phyloP scores from a whole-genome alignment of 371 early-diverging fungal genomes.

The Mucor plumbeus region DNA sequence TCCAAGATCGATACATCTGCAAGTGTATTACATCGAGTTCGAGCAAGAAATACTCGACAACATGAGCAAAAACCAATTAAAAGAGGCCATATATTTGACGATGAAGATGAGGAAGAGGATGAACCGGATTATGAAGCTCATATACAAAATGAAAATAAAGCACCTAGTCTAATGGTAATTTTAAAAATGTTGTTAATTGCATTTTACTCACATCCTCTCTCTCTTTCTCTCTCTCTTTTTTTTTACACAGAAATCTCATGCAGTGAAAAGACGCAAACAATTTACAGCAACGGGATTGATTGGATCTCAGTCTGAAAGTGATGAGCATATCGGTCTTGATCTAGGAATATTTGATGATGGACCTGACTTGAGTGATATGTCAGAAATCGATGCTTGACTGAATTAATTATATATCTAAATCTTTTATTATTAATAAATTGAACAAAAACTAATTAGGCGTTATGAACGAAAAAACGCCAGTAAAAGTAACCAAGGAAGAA shows the following conservation, averaged over 20 bases:
- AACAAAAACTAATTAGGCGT: not conserved
- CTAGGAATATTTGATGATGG: conserved; percentile 56
- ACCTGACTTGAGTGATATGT: conserved; percentile 56
- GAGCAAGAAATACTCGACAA: conserved; percentile 37
- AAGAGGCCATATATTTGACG: conserved; percentile 24
- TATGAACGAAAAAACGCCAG: conserved; percentile 40
- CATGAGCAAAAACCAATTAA: conserved; percentile 23
- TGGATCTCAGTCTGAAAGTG: conserved; percentile 27
- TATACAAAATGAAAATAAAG: not conserved
- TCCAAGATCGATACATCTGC: conserved; percentile 19
- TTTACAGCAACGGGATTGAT: not conserved
- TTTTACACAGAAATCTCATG: not conserved
- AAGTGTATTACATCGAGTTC: conserved; percentile 40
- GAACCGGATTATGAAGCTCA: conserved; percentile 7
- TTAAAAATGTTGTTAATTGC: not conserved
- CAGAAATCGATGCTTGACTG: conserved; percentile 36
- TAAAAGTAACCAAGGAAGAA: conserved; percentile 37
- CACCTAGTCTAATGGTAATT: conserved; percentile 4
- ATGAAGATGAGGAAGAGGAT: conserved; percentile 23
- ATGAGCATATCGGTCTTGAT: conserved; percentile 40
- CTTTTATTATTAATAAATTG: not conserved
- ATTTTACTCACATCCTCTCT: not conserved
- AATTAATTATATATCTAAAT: not conserved
- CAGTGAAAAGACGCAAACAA: not conserved
- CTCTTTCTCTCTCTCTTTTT: not conserved